A percentile compares a stretch with the other conserved stretches of the same genome.
These are phyloP conservation scores for Silene conica DNA, from an alignment of 148 eudicot species.

Conservation along the genomic window DNA sequence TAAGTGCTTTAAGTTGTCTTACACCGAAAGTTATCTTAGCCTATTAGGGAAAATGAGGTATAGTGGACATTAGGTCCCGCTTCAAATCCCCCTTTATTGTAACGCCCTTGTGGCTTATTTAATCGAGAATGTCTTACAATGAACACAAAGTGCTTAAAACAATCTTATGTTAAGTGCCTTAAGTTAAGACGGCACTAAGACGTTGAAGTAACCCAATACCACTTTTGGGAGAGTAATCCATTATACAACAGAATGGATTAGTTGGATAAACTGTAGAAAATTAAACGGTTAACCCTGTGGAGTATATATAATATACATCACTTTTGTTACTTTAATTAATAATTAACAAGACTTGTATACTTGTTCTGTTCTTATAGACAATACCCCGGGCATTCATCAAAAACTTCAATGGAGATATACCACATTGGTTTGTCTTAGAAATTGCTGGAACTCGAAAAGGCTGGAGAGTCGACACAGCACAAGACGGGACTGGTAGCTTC, in stretches of 20 bases:
- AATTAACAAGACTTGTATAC: not conserved
- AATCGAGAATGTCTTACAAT: too few relatives aligned
- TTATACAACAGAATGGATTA: not conserved
- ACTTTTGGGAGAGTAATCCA: not conserved
- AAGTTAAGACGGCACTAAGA: too few relatives aligned
- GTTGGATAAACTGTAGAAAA: not conserved
- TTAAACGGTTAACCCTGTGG: not conserved
- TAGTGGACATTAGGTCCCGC: too few relatives aligned
- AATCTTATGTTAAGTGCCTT: too few relatives aligned
- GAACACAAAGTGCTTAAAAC: too few relatives aligned
- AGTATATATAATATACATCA: not conserved
- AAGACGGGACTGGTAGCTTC: slow-evolving; percentile 9
- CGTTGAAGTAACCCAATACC: not conserved
- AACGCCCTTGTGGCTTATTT: too few relatives aligned
- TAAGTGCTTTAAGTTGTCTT: too few relatives aligned
- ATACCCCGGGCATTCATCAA: slow-evolving; percentile 18
- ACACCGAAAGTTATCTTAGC: too few relatives aligned
- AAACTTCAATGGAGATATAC: slow-evolving; percentile 22
- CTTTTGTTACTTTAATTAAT: not conserved
- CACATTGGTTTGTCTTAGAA: slow-evolving; percentile 27
- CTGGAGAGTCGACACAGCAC: slow-evolving; percentile 25
- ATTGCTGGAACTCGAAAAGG: slow-evolving; percentile 27
- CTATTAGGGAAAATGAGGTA: too few relatives aligned
- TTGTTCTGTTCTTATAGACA: slow-evolving; percentile 13
- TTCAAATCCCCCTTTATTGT: too few relatives aligned